Percentiles rank a stretch among this genome's conserved stretches.
phyloP scores from a whole-genome alignment of 352 stramenopile genomes.

The Phytopythium boreale region DNA sequence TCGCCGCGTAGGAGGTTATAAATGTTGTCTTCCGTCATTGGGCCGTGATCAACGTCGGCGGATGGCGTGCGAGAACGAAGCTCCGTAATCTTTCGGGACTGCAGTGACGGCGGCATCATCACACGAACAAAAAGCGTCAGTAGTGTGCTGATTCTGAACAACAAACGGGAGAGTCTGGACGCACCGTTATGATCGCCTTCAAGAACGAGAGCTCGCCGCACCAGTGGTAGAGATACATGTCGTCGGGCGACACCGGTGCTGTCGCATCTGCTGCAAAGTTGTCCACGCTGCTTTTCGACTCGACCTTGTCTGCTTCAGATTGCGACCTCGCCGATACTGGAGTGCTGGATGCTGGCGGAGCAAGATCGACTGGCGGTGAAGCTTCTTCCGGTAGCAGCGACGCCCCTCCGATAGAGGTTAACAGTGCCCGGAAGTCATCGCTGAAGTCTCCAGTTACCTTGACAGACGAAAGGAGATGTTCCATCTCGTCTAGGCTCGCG shows the following conservation, averaged over 20 bases:
- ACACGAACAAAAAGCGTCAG: not conserved
- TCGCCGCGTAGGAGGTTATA: slow-evolving; percentile 7
- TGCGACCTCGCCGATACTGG: slow-evolving; percentile 2
- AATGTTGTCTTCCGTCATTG: slow-evolving; percentile 32
- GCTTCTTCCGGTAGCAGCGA: slow-evolving; percentile 28
- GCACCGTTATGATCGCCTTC: slow-evolving; percentile 43
- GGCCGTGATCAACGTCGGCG: slow-evolving; percentile 26
- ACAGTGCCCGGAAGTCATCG: slow-evolving; percentile 29
- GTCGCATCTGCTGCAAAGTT: not conserved
- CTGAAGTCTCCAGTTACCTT: slow-evolving; percentile 42
- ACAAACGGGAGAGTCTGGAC: not conserved
- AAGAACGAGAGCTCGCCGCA: slow-evolving; percentile 63
- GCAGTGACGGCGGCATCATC: not conserved
- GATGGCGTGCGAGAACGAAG: slow-evolving; percentile 5
- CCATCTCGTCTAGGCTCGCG: slow-evolving; percentile 13
- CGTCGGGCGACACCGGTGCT: slow-evolving; percentile 19
- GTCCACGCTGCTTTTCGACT: not conserved
- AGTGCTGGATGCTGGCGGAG: not conserved
- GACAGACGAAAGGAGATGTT: slow-evolving; percentile 30
- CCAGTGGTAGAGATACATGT: slow-evolving; percentile 58
- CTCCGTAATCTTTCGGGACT: slow-evolving; percentile 26
- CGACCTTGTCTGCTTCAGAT: not conserved
- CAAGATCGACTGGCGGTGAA: not conserved
- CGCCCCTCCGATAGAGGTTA: slow-evolving; percentile 26
- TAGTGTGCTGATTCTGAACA: not conserved